Conservation (phyloP, 225 moss, liverwort and hornwort genomes). For the Lunularia cruciata region DNA sequence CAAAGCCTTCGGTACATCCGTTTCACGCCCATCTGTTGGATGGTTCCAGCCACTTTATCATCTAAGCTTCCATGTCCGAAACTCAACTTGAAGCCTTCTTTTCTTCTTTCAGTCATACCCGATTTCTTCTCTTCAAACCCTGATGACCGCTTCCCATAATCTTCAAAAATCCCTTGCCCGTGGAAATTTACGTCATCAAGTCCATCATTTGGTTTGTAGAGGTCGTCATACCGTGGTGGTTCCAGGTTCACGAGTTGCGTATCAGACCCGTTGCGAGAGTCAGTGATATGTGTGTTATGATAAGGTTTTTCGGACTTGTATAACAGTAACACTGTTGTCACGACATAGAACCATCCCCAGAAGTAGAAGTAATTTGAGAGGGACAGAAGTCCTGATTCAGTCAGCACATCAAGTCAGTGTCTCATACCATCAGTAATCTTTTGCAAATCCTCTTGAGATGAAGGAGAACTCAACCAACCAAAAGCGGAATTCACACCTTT, state of each 20-base stretch:
- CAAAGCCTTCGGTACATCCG: slow-evolving; percentile 43
- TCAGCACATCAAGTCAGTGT: slow-evolving; percentile 13
- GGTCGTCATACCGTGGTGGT: slow-evolving; percentile 15
- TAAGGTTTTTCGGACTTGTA: slow-evolving; percentile 41
- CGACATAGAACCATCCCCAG: slow-evolving; percentile 52
- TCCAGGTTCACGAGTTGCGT: slow-evolving; percentile 23
- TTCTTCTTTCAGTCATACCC: slow-evolving; percentile 23
- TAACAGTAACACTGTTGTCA: slow-evolving; percentile 38
- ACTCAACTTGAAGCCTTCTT: slow-evolving; percentile 15
- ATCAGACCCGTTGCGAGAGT: slow-evolving; percentile 4
- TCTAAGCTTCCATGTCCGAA: slow-evolving; percentile 29
- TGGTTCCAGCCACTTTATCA: slow-evolving; percentile 38
- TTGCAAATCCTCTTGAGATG: too few species aligned
- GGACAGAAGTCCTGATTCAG: slow-evolving; percentile 42
- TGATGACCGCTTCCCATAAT: slow-evolving; percentile 6
- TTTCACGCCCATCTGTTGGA: slow-evolving; percentile 42
- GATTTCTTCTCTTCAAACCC: slow-evolving; percentile 19
- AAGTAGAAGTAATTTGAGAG: slow-evolving; percentile 52
- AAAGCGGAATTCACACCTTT: slow-evolving; percentile 27
- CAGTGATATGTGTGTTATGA: slow-evolving; percentile 29
- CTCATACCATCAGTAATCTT: background rate
- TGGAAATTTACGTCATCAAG: slow-evolving; percentile 24
- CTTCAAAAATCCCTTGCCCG: slow-evolving; percentile 25
- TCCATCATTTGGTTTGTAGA: slow-evolving; percentile 1
- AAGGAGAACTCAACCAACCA: too few species aligned